phyloP scores from a whole-genome alignment of 1,284 basidiomycete species.

The Leccinum griseonigrum region DNA sequence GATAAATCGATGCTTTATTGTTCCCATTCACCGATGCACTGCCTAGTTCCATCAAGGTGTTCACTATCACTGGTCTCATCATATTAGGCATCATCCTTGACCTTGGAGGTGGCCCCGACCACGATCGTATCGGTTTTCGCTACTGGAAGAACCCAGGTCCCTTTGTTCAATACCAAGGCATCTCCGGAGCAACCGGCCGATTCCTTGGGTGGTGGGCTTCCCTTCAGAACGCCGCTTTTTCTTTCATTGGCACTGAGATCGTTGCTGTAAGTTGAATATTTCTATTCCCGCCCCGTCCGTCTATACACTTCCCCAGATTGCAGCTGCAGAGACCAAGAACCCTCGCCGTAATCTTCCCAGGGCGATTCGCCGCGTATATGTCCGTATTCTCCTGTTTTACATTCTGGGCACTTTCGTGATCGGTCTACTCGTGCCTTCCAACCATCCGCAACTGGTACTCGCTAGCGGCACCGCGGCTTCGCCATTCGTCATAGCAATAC shows the following conservation, averaged over 20 bases:
- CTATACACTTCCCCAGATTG: slow-evolving; percentile 40
- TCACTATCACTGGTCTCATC: slow-evolving; percentile 52
- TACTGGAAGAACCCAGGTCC: slow-evolving; percentile 58
- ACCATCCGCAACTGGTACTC: slow-evolving; percentile 47
- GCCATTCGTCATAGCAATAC: slow-evolving; percentile 70
- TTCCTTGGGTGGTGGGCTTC: slow-evolving; percentile 57
- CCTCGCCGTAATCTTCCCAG: slow-evolving; percentile 52
- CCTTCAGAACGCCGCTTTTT: slow-evolving; percentile 63
- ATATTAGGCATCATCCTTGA: slow-evolving; percentile 48
- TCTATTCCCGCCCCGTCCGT: background rate
- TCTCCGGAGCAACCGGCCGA: slow-evolving; percentile 48
- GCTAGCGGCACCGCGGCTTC: slow-evolving; percentile 48
- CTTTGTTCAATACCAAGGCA: slow-evolving; percentile 45
- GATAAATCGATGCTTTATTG: background rate
- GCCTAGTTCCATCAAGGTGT: slow-evolving; percentile 60
- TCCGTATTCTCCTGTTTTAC: slow-evolving; percentile 70
- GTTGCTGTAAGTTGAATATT: slow-evolving; percentile 56
- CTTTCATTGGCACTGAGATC: slow-evolving; percentile 75
- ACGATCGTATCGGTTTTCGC: slow-evolving; percentile 50
- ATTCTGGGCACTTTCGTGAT: slow-evolving; percentile 50
- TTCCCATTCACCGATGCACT: background rate
- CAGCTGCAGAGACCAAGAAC: slow-evolving; percentile 62
- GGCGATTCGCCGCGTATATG: slow-evolving; percentile 65
- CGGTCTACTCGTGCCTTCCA: slow-evolving; percentile 62
- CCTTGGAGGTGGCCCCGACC: slow-evolving; percentile 57